Evolutionary conservation across 176 grass and related monocot species (phyloP), one percentile per base, ranked within the genome.

Genomic region (Cymbopogon citratus): DNA sequence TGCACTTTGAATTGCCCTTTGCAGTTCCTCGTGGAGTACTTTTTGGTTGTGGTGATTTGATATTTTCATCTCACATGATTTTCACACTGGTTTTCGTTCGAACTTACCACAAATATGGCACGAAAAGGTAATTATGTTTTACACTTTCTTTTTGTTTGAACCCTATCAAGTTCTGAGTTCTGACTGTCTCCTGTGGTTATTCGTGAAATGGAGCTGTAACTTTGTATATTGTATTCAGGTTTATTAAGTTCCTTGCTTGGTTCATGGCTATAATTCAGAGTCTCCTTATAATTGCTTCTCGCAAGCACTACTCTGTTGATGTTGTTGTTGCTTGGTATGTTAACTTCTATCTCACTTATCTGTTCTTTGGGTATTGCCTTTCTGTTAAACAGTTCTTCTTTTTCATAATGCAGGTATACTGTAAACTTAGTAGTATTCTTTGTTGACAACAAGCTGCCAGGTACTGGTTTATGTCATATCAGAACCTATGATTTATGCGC

Each of bases 31-130:
- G 41, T 54, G 97, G 97, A 80, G 84, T 94, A 13, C 82, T 96
- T 62, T 93, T 85, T 85, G 93, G 97, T 31, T 99, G 97, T 57
- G 97, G 97, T 11, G 97, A 99, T 88, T 80, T 99, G 49, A 99
- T 99, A 92, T 99, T 99, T 80, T 99, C 97, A 28, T 96, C 97
- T 41, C 97, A 99, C 77, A 99, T 99, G 97, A 99, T 99, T 87
- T 99, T 99, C 75, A 96, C 91, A 26, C 89, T 99, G 52, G 92
- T 95, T 62, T 99, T 95, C 52, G 93, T 95, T 35, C 61, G 77
- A 41, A 93, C 93, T 39, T 96, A 96, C 67, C 83, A 99, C 21
- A 99, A 99, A 87, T 99, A 99, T 93, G 97, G 97, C 7, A 88
- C 87, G 1, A 95, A 93, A 92, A 93, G 87, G 92, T 94, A 78